Percentiles rank a stretch among this genome's conserved stretches.
Evolutionary conservation across 345 rosid species (phyloP).

Genomic region (Populus alba): DNA sequence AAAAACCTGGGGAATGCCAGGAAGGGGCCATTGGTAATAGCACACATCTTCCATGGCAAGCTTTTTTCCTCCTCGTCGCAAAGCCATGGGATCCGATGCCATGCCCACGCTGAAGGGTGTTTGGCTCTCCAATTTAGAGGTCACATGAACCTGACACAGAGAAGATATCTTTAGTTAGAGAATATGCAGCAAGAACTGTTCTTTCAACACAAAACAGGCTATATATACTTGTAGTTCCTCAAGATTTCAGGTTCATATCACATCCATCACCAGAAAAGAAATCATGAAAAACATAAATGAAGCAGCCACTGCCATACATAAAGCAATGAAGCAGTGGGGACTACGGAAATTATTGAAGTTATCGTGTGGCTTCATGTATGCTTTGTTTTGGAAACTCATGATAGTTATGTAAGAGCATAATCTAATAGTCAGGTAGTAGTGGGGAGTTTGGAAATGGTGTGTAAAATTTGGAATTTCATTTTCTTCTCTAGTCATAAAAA

Average conservation of each 20-base stretch:
- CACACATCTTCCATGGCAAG: constrained; percentile 96
- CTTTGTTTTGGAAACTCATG: background rate
- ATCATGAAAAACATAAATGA: background rate
- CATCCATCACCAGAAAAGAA: background rate
- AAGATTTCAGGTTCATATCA: background rate
- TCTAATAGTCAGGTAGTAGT: background rate
- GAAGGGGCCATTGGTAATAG: constrained; percentile 91
- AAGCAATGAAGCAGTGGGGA: background rate
- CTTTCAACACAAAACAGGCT: background rate
- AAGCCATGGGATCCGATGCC: constrained; percentile 94
- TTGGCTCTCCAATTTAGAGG: constrained; percentile 46
- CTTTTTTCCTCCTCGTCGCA: constrained; percentile 88
- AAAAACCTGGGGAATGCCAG: constrained; percentile 70
- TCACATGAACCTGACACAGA: constrained; percentile 64
- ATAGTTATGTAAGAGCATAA: background rate
- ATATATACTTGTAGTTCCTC: no score
- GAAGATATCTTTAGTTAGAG: background rate
- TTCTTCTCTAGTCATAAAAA: background rate
- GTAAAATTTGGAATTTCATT: background rate
- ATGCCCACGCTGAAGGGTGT: constrained; percentile 76
- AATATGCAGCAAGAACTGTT: background rate
- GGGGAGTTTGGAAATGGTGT: background rate
- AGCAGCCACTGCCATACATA: background rate
- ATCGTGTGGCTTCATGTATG: background rate
- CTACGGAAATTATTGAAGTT: background rate